Conservation (phyloP, 2,329 filamentous ascomycete genomes). For the Colletotrichum sp. region DNA sequence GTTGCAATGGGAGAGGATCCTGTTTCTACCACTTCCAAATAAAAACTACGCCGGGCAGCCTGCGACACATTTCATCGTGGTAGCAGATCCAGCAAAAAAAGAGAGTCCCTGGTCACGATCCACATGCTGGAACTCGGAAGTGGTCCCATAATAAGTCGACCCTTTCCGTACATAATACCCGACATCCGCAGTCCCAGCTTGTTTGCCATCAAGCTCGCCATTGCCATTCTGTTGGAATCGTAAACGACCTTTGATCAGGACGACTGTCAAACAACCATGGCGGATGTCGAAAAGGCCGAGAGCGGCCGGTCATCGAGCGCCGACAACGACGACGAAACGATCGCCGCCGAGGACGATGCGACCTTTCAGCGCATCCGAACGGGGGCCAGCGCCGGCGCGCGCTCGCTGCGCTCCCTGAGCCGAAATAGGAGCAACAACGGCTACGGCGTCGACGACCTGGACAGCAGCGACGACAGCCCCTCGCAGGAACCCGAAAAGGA, state of each 20-base stretch:
- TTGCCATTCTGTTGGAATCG: not conserved
- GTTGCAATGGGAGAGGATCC: not conserved
- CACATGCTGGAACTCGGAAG: conserved; percentile 17
- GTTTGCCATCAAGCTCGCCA: not conserved
- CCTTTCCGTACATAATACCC: not conserved
- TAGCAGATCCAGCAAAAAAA: not conserved
- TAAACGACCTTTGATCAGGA: not conserved
- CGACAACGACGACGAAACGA: conserved; percentile 1
- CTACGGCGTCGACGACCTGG: conserved; percentile 43
- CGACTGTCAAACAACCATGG: not conserved
- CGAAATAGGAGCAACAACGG: conserved; percentile 48
- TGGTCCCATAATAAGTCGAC: not conserved
- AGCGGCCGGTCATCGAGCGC: not conserved
- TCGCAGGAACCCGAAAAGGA: conserved; percentile 29
- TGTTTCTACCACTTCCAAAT: not conserved
- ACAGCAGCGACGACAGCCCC: conserved; percentile 8
- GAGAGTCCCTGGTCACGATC: not conserved
- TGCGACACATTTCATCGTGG: not conserved
- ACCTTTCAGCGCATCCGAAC: conserved; percentile 30
- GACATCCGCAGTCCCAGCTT: conserved; percentile 4
- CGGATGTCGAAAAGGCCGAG: conserved; percentile 18
- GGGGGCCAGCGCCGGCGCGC: conserved; percentile 1
- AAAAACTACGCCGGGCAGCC: not conserved
- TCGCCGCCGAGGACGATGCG: conserved; percentile 3
- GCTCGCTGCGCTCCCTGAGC: conserved; percentile 25